Conservation (phyloP, 805 yeast genomes). For the Ogataea wickerhamii region DNA sequence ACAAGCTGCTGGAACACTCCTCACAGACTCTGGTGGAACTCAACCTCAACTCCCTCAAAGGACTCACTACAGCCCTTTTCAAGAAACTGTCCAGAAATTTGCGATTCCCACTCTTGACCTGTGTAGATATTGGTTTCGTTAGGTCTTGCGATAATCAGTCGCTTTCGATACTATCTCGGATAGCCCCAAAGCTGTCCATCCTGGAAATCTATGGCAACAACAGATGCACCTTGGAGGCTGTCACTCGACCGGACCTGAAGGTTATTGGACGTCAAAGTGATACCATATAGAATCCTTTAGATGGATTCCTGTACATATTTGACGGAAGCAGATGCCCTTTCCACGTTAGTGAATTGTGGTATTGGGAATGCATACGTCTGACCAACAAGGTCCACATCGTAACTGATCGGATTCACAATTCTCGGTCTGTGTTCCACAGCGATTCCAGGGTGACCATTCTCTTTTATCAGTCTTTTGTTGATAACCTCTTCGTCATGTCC, state of each 20-base stretch:
- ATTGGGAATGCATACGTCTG: conserved; percentile 32
- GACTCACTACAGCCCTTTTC: conserved; percentile 49
- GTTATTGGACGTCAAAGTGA: conserved; percentile 77
- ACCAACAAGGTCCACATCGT: conserved; percentile 19
- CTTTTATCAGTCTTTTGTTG: conserved; percentile 27
- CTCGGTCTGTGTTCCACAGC: conserved; percentile 39
- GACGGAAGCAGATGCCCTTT: conserved; percentile 51
- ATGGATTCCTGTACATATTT: conserved; percentile 35
- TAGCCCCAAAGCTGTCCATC: conserved; percentile 59
- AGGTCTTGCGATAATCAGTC: conserved; percentile 68
- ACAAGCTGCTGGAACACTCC: conserved; percentile 59
- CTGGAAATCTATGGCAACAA: conserved; percentile 82
- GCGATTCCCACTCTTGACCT: conserved; percentile 56
- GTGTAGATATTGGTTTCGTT: conserved; percentile 77
- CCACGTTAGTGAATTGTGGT: conserved; percentile 63
- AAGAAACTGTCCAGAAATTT: conserved; percentile 41
- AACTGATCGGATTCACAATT: conserved; percentile 36
- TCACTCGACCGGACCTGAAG: conserved; percentile 49
- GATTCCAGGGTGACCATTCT: conserved; percentile 38
- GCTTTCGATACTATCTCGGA: conserved; percentile 51
- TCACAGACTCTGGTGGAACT: conserved; percentile 63
- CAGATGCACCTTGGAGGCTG: conserved; percentile 55
- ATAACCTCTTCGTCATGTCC: conserved; percentile 28
- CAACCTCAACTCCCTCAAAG: conserved; percentile 68
- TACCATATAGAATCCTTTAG: conserved; percentile 35